Evolutionary conservation across 306 rosid genomes (phyloP).

Genomic region (Citrullus amarus): DNA sequence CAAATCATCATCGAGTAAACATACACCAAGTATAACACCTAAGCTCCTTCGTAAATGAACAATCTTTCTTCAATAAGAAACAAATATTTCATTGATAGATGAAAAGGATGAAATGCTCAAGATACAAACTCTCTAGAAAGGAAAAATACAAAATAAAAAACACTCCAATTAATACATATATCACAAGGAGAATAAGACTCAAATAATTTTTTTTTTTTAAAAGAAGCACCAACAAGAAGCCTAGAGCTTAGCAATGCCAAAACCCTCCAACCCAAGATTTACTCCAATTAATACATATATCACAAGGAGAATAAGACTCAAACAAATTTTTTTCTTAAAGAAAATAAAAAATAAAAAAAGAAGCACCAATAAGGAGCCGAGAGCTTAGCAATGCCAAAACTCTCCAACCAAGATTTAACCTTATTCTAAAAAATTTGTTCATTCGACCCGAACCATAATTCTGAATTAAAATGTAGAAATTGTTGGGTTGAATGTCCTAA

Average conservation of each 20-base stretch:
- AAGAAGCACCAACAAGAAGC: not conserved
- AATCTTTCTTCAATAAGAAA: not conserved
- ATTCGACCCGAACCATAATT: not conserved
- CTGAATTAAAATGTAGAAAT: not conserved
- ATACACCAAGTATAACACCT: not conserved
- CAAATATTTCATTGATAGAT: not conserved
- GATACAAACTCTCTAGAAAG: too few species aligned
- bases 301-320: not conserved
- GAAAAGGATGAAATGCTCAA: too few species aligned
- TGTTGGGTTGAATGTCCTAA: too few species aligned
- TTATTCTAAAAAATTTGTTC: not conserved
- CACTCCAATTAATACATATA: not conserved
- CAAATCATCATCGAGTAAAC: not conserved
- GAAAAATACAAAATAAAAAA: too few species aligned
- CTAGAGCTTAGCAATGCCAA: not conserved
- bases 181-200: not conserved
- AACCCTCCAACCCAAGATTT: not conserved
- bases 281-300: not conserved
- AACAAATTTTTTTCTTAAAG: too few species aligned
- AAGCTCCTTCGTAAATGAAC: not conserved
- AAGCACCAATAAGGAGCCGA: not conserved
- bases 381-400: not conserved
- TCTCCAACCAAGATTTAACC: not conserved
- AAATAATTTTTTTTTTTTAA: too few species aligned
- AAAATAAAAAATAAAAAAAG: too few species aligned